Base-by-base conservation (phyloP, 192 early-diverging fungal genomes). In the Geranomyces michiganensis region DNA sequence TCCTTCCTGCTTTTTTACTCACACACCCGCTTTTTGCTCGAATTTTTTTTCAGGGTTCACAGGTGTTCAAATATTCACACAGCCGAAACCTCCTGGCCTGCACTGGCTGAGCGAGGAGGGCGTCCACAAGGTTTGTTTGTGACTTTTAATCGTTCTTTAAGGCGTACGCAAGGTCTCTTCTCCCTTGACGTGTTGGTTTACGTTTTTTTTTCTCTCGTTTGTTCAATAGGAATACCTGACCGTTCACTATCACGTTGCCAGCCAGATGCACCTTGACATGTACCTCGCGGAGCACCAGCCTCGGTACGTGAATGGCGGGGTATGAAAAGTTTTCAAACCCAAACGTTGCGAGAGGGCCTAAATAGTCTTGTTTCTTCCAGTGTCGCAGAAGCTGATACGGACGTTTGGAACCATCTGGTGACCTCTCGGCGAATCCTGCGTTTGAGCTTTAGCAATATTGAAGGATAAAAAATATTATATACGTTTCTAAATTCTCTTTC, bases 21-120 rank as follows among this genome's bases (percentile, higher is more conserved):
- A n/a, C n/a, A n/a, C n/a, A n/a, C 31, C 19, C 27, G 43, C 51
- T 41, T 15, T 43, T 33, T 27, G 36, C 5, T 3, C 36, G 10
- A 41, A 41, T 7, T 7, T 24, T 62, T 19, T 17, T 24, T 10
- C 69, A 81, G 80, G 80, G 17, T 82, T 82, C 68, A 79, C 81
- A 12, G 61, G 70, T 30, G 72, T 69, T 26, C 68, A 72, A 31
- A 73, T 82, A 7, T 82, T 75, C 62, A 73, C 71, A 5, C 77
- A 79, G 58, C 81, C 81, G 1, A 82, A 82, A 53, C 81, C 81
- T 33, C 72, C 62, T 12, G 81, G 81, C 0, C 68, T 82, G n/a
- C 72, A 79, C 59, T 82, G 81, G 81, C 63, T 82, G 29, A 66
- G 60, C 27, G 81, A 82, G 33, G 81, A 82, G 53, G 81, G 81